Evolutionary conservation across 352 stramenopile species (phyloP).

Genomic region (Pythium coloratum): DNA sequence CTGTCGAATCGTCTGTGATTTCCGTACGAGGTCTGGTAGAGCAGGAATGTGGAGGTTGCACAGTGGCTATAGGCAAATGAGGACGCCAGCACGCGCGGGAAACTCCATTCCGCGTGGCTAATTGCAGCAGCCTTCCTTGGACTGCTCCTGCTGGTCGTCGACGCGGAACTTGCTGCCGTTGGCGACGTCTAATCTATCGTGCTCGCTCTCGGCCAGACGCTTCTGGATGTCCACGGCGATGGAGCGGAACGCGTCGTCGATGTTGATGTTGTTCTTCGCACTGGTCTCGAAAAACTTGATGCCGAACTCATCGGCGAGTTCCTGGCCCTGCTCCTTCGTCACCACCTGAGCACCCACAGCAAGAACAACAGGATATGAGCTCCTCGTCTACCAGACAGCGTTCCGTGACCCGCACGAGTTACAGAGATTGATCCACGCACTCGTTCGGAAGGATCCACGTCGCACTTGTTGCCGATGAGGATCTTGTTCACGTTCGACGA

Average conservation of each 20-base stretch:
- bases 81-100: neutral
- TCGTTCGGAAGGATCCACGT: conserved; percentile 95
- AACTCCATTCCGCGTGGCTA: conserved; percentile 17
- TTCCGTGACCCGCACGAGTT: no score
- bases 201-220: conserved; percentile 80
- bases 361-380: conserved; percentile 11
- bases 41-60: neutral
- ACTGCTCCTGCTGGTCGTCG: conserved; percentile 75
- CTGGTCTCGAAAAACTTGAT: conserved; percentile 96
- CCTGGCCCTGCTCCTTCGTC: conserved; percentile 91
- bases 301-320: conserved; percentile 92
- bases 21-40: neutral
- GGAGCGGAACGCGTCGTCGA: conserved; percentile 87
- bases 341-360: conserved; percentile 63
- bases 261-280: conserved; percentile 93
- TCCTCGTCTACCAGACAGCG: no score
- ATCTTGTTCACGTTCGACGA: conserved; percentile 99
- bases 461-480: conserved; percentile 99
- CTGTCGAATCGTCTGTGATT: neutral
- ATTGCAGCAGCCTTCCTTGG: conserved; percentile 81
- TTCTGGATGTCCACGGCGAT: conserved; percentile 91
- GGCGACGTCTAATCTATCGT: conserved; percentile 88
- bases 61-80: neutral
- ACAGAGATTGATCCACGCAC: conserved; percentile 42
- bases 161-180: conserved; percentile 86